Base-by-base conservation (phyloP, 257 asterid genomes). In the Scutellaria barbata region DNA sequence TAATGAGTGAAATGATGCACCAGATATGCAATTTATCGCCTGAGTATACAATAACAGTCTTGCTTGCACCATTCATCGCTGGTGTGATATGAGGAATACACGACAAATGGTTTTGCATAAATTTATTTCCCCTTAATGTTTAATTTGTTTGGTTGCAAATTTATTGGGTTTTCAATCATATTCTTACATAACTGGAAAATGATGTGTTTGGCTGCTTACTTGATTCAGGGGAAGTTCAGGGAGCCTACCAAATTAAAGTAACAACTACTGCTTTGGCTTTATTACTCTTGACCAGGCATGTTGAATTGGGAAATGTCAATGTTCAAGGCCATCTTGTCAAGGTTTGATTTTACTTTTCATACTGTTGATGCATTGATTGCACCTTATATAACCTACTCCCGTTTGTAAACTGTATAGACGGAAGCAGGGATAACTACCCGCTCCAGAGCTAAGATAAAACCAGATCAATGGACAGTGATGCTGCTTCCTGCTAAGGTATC, bases 221-320 rank as follows among this genome's bases (percentile, higher is more conserved):
- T 37, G 77, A 25, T 76, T 56, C 88, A 95, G 99, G 96, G 66
- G 99, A 95, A 85, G 76, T 95, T 77, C 92, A 81, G 81, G 99
- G 99, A 77, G 93, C 90, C 56, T 95, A 95, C 86, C 95, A 88
- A 82, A 95, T 95, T 57, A 95, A 95, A 84, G 94, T 95, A 51
- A 95, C 96, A 7, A 88, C 99, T 6, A 84, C 89, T 8, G 99
- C 98, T 61, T 76, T 95, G 83, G 96, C 92, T 43, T 83, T 95
- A 84, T 82, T 91, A 63, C 85, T 95, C 70, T 80, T 88, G 64
- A 84, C 96, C 25, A 85, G 85, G 76, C 98, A 95, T 76, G 86
- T 63, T 77, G 96, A 85, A 66, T 54, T 91, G 83, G 87, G 81
- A 62, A 83, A 84, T 74, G 74, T 91, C 79, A 75, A 73, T 72